Evolutionary conservation across 352 stramenopile genomes (phyloP), one percentile per base, ranked within the genome.

Genomic region (Pythium aristosporum): DNA sequence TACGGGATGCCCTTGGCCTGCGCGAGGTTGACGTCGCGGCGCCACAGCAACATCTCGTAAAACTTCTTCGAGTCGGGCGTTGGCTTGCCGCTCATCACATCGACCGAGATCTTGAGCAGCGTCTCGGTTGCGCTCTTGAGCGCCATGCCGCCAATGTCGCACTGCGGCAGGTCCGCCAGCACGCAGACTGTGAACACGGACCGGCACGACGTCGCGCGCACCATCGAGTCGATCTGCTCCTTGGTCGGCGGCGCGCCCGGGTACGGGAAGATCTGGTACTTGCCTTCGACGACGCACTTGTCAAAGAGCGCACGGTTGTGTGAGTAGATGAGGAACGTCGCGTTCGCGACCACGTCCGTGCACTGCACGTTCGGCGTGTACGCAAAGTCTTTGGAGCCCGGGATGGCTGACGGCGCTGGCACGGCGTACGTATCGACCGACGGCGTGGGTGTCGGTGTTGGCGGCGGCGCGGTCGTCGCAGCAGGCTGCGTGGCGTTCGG

Each of bases 201-300:
- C n/a, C 73, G 56, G 55, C 80, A 89, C 2, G 76, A 74, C 12
- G 75, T 58, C 8, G 78, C 80, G 23, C 73, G 68, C 1, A 67
- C 71, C 76, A 89, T 87, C n/a, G 57, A 64, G 21, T 75, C 62
- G 63, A 88, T 75, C 58, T 89, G 75, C 25, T 54, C n/a, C 49
- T 74, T 57, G 6, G 68, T 87, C 25, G 80, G 75, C n/a, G 77
- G 65, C n/a, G 69, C 54, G 7, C 78, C 80, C 25, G 64, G 61
- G 65, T 77, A 85, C 20, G 80, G 80, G 65, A 85, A 89, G 51
- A 89, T 84, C 60, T 85, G 76, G 68, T 88, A 89, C 44, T 79
- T 49, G 11, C 73, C 73, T 23, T 80, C 76, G 6, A 51, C 51
- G 13, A 88, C 77, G 54, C 80, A 89, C 58, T 83, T 52, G 52